These are phyloP conservation scores for Alternaria burnsii DNA, from an alignment of 2,329 filamentous ascomycete species.

Conservation along the genomic window DNA sequence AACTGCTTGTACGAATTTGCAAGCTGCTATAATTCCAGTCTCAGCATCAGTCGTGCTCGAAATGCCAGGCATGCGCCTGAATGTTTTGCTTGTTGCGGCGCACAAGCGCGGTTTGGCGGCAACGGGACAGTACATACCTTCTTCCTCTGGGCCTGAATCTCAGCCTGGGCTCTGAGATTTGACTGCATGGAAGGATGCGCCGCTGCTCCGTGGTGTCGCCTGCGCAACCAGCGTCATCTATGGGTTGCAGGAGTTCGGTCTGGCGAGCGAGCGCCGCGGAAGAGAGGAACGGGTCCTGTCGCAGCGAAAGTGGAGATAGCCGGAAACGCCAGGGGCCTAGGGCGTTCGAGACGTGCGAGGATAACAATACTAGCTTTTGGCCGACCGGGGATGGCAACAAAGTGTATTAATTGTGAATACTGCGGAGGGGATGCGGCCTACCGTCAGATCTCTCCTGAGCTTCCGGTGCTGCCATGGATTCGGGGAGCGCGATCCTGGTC, in stretches of 20 bases:
- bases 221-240: slow-evolving; percentile 50
- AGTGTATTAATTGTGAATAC: slow-evolving; percentile 16
- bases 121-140: slow-evolving; percentile 56
- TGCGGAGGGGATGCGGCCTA: slow-evolving; percentile 10
- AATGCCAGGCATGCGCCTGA: slow-evolving; percentile 3
- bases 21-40: slow-evolving; percentile 67
- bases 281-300: slow-evolving; percentile 16
- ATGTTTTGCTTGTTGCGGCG: slow-evolving; percentile 14
- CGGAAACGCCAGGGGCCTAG: slow-evolving; percentile 38
- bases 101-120: slow-evolving; percentile 6
- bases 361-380: slow-evolving; percentile 15
- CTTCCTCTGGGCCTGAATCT: slow-evolving; percentile 67
- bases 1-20: slow-evolving; percentile 96
- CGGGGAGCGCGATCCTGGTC: slow-evolving; percentile 25
- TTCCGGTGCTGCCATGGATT: slow-evolving; percentile 18
- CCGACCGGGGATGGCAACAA: slow-evolving; percentile 3
- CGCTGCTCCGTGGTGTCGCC: slow-evolving; percentile 39
- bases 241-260: slow-evolving; percentile 17
- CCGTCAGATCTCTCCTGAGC: slow-evolving; percentile 26
- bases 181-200: slow-evolving; percentile 54
- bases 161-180: slow-evolving; percentile 61
- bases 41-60: slow-evolving; percentile 10
- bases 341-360: slow-evolving; percentile 15
- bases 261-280: slow-evolving; percentile 37
- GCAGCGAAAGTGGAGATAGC: slow-evolving; percentile 17